These are phyloP conservation scores for Lachancea meyersii DNA, from an alignment of 805 yeast species.

Conservation along the genomic window DNA sequence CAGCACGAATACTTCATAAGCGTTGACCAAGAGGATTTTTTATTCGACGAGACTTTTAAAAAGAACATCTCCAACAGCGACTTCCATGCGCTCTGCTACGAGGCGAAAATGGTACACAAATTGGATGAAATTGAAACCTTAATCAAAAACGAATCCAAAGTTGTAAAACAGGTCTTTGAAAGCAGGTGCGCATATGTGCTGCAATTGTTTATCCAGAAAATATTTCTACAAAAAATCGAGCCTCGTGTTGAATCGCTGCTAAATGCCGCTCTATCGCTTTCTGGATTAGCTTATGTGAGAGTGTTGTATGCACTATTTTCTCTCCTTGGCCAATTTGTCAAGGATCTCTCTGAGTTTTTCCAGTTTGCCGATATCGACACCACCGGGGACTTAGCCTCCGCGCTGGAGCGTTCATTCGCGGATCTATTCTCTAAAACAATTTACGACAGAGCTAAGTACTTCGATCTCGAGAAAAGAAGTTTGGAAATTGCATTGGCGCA, in stretches of 20 bases:
- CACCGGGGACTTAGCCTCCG: conserved; percentile 37
- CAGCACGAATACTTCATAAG: conserved; percentile 64
- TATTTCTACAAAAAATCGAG: conserved; percentile 66
- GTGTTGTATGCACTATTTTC: conserved; percentile 62
- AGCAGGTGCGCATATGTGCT: conserved; percentile 59
- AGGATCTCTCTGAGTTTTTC: conserved; percentile 58
- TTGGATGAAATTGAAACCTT: conserved; percentile 53
- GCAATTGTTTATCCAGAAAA: conserved; percentile 62
- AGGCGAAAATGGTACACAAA: conserved; percentile 45
- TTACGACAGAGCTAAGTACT: conserved; percentile 55
- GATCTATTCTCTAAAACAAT: conserved; percentile 69
- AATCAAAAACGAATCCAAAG: conserved; percentile 63
- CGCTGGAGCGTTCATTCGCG: conserved; percentile 65
- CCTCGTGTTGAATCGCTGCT: conserved; percentile 52
- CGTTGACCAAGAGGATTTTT: conserved; percentile 27
- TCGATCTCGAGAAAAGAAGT: conserved; percentile 62
- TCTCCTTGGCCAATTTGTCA: conserved; percentile 52
- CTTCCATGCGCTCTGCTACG: conserved; percentile 42
- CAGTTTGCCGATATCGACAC: conserved; percentile 40
- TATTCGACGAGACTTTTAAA: conserved; percentile 52
- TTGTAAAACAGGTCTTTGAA: conserved; percentile 67
- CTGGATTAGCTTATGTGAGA: conserved; percentile 69
- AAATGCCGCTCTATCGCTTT: conserved; percentile 54
- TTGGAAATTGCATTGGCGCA: conserved; percentile 40
- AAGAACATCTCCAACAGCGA: conserved; percentile 53